A percentile compares a stretch with the other conserved stretches of the same genome.
Evolutionary conservation across 164 flowering plant genomes (phyloP).

Genomic region (Liquidambar formosana): DNA sequence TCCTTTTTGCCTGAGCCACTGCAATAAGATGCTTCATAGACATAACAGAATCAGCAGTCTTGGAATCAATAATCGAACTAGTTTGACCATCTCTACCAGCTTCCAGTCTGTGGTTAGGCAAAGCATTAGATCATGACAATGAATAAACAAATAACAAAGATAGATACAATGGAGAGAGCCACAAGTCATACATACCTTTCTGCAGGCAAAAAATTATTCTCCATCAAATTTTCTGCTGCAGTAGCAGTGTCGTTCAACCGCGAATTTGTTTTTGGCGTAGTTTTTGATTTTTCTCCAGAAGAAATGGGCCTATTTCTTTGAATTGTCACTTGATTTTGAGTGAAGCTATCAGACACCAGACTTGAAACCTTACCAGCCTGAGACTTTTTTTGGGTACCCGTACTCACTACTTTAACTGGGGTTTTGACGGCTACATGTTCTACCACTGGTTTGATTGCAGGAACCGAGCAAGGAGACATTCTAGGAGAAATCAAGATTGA

Average conservation of each 20-base stretch:
- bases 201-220: constrained; percentile 22
- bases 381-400: constrained; percentile 34
- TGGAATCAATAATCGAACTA: constrained; percentile 37
- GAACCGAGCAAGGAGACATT: constrained; percentile 33
- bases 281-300: constrained; percentile 49
- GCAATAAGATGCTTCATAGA: constrained; percentile 94
- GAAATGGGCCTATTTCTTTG: constrained; percentile 43
- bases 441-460: constrained; percentile 19
- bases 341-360: constrained; percentile 33
- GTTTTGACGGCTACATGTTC: constrained; percentile 38
- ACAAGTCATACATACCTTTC: constrained; percentile 40
- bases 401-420: constrained; percentile 33
- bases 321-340: constrained; percentile 34
- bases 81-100: constrained; percentile 36
- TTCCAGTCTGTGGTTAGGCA: constrained; percentile 35
- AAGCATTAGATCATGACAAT: constrained; percentile 5
- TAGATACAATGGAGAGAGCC: background rate
- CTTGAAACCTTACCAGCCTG: constrained; percentile 28
- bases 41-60: constrained; percentile 46
- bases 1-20: constrained; percentile 93
- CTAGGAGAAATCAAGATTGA: constrained; percentile 31
- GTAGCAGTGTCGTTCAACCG: constrained; percentile 20
- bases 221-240: constrained; percentile 25
- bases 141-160: background rate
- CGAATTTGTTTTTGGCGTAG: constrained; percentile 37